These are phyloP conservation scores for Podospora anserina DNA, from an alignment of 495 filamentous ascomycete genomes.

Conservation along the genomic window DNA sequence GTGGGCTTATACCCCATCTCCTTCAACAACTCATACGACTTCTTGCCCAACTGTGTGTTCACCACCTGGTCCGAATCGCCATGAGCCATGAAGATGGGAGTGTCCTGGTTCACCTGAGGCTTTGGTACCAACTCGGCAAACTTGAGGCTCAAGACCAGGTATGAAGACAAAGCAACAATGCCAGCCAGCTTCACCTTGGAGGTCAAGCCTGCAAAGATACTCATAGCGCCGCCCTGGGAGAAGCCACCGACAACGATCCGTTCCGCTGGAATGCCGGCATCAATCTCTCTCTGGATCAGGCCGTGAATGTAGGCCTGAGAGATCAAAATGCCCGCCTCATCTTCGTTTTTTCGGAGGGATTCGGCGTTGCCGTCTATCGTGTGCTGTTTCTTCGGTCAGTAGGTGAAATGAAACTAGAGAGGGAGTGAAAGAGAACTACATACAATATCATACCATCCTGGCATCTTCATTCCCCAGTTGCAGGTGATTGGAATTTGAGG, in stretches of 20 bases:
- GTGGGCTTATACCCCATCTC: slow-evolving; percentile 66
- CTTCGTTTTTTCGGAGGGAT: slow-evolving; percentile 51
- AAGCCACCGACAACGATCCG: slow-evolving; percentile 78
- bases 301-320: slow-evolving; percentile 72
- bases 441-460: slow-evolving; percentile 90
- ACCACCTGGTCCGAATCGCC: slow-evolving; percentile 73
- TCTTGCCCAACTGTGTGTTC: slow-evolving; percentile 60
- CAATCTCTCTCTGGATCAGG: slow-evolving; percentile 78
- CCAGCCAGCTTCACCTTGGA: slow-evolving; percentile 73
- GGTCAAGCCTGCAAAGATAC: slow-evolving; percentile 65
- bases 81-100: slow-evolving; percentile 85
- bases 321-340: slow-evolving; percentile 74
- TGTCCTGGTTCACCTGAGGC: slow-evolving; percentile 69
- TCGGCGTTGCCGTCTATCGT: slow-evolving; percentile 45
- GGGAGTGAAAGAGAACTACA: slow-evolving; percentile 30
- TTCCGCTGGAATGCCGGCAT: slow-evolving; percentile 74
- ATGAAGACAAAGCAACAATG: slow-evolving; percentile 81
- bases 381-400: slow-evolving; percentile 16
- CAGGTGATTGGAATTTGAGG: slow-evolving; percentile 85
- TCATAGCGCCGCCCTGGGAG: slow-evolving; percentile 55
- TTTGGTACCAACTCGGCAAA: slow-evolving; percentile 62
- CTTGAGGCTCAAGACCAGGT: slow-evolving; percentile 71
- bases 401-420: neutral
- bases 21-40: slow-evolving; percentile 60
- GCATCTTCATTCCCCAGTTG: slow-evolving; percentile 78